Evolutionary conservation across 2,329 filamentous ascomycete species (phyloP).

Genomic region (Tolypocladium endophyticum): DNA sequence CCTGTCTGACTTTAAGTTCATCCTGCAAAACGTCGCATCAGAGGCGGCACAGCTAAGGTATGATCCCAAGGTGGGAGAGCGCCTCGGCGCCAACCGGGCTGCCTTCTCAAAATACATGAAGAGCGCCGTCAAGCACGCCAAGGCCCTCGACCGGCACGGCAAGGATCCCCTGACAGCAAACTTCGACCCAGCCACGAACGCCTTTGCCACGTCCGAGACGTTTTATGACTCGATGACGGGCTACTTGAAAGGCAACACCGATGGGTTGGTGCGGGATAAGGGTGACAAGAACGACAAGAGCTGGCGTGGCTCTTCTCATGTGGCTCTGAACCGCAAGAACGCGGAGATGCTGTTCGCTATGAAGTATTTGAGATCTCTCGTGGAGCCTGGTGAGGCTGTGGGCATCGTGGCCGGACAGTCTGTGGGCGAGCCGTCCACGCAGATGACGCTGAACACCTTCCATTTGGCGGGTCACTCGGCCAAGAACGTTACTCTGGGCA

Average conservation of each 20-base stretch:
- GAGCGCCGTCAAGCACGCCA: constrained; percentile 64
- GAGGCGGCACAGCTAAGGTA: constrained; percentile 69
- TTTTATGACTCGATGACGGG: constrained; percentile 64
- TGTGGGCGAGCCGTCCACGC: constrained; percentile 91
- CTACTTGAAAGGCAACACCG: constrained; percentile 70
- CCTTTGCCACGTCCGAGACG: constrained; percentile 80
- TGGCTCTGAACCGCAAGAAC: constrained; percentile 52
- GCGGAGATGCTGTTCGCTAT: constrained; percentile 79
- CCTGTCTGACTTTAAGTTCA: constrained; percentile 79
- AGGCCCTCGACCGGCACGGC: constrained; percentile 41
- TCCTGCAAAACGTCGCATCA: constrained; percentile 75
- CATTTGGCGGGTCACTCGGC: constrained; percentile 97
- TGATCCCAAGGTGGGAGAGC: constrained; percentile 34
- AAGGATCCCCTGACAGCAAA: constrained; percentile 67
- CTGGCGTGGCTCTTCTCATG: constrained; percentile 15
- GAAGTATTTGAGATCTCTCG: constrained; percentile 85
- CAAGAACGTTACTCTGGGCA: constrained; percentile 98
- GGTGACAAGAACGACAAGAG: constrained; percentile 22
- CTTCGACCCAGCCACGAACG: constrained; percentile 66
- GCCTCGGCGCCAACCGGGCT: constrained; percentile 40
- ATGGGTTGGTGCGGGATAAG: constrained; percentile 43
- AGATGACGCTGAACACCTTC: constrained; percentile 99
- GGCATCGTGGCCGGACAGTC: constrained; percentile 96
- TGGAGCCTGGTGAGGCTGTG: constrained; percentile 92
- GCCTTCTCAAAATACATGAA: constrained; percentile 70